Percentiles rank a stretch among this genome's conserved stretches.
phyloP scores from a whole-genome alignment of 768 basidiomycete species.

The Phlebiopsis gigantea region DNA sequence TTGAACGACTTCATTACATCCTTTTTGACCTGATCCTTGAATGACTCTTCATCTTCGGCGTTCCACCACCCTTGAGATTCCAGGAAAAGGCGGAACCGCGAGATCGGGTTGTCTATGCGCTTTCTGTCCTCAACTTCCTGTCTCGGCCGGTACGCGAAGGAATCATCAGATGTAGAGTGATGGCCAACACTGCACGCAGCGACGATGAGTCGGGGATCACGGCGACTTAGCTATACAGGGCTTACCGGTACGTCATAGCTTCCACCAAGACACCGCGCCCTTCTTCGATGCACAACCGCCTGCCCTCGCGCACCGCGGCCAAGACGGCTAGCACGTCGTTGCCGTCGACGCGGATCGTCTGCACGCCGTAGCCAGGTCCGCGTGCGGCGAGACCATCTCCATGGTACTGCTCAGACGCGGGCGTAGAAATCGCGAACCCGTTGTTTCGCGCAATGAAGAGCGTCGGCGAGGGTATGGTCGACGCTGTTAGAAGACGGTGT shows the following conservation, averaged over 20 bases:
- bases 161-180: conserved; percentile 93
- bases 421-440: conserved; percentile 94
- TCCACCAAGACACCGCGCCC: conserved; percentile 81
- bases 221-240: neutral
- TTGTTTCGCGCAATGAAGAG: conserved; percentile 78
- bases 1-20: conserved; percentile 78
- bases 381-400: conserved; percentile 92
- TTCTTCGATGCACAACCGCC: conserved; percentile 66
- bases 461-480: conserved; percentile 69
- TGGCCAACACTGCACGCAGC: conserved; percentile 66
- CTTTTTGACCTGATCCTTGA: conserved; percentile 62
- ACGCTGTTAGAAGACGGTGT: conserved; percentile 33
- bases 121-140: conserved; percentile 91
- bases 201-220: neutral
- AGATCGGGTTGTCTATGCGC: conserved; percentile 85
- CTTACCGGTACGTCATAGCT: conserved; percentile 84
- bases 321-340: conserved; percentile 89
- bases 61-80: conserved; percentile 86
- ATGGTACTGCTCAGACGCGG: conserved; percentile 80
- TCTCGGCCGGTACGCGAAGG: conserved; percentile 85
- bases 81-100: conserved; percentile 80
- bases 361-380: conserved; percentile 89
- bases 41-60: conserved; percentile 61
- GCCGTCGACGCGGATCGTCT: conserved; percentile 89
- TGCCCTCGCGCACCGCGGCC: conserved; percentile 64